These are phyloP conservation scores for Psilocybe mexicana DNA, from an alignment of 1,284 basidiomycete genomes.

Conservation along the genomic window DNA sequence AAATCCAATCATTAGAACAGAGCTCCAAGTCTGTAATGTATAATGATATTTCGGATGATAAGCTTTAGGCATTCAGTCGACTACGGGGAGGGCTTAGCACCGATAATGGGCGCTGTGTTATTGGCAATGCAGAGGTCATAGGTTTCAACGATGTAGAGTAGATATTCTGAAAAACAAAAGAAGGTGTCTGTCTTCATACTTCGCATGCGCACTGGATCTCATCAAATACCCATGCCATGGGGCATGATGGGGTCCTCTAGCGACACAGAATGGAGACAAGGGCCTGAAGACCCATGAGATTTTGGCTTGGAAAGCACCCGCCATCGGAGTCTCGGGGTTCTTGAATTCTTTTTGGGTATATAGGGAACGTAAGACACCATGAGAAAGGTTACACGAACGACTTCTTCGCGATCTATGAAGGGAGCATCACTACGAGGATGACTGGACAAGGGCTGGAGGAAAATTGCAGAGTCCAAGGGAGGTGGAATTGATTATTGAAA, in stretches of 20 bases:
- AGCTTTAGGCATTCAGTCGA: background rate
- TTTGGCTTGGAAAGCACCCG: conserved; percentile 17
- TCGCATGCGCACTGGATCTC: background rate
- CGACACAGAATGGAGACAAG: conserved; percentile 22
- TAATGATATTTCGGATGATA: background rate
- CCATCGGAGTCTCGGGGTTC: conserved; percentile 20
- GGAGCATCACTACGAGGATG: background rate
- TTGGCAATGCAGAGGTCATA: background rate
- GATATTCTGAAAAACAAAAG: background rate
- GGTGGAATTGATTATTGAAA: no score
- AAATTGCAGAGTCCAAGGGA: no score
- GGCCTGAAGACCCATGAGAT: conserved; percentile 16
- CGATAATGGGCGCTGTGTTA: background rate
- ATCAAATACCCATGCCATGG: conserved; percentile 24
- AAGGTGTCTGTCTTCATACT: background rate
- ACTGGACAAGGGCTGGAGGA: no score
- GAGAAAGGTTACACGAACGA: conserved; percentile 21
- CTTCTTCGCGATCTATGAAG: conserved; percentile 9
- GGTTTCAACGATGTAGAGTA: background rate
- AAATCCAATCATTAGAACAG: background rate
- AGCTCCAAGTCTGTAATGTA: no score
- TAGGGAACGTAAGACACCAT: conserved; percentile 20
- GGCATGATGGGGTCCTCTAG: conserved; percentile 16
- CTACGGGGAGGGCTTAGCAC: background rate
- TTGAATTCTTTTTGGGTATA: conserved; percentile 12